A percentile compares a stretch with the other conserved stretches of the same genome.
Conservation (phyloP, 164 flowering plant genomes). For the Stephania yunnanensis region DNA sequence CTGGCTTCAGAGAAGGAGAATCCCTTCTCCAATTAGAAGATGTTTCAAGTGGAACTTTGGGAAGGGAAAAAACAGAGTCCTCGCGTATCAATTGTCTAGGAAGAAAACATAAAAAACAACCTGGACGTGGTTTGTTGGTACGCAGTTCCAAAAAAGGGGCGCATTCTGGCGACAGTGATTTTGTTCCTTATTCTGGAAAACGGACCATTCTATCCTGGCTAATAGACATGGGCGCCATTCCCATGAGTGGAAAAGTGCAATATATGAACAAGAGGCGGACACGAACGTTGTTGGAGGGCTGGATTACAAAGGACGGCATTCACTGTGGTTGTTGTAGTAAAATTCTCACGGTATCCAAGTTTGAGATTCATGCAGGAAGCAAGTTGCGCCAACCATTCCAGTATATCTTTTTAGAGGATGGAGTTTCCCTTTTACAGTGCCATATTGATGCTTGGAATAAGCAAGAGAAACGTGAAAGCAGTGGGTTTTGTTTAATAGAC, state of each 20-base stretch:
- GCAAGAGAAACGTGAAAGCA: constrained; percentile 43
- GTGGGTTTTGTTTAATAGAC: constrained; percentile 48
- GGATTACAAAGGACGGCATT: constrained; percentile 90
- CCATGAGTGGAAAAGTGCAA: constrained; percentile 63
- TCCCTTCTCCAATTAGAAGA: background rate
- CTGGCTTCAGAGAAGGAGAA: constrained; percentile 16
- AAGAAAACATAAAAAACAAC: constrained; percentile 49
- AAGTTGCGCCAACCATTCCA: constrained; percentile 74
- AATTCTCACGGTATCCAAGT: constrained; percentile 73
- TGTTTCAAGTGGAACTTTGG: constrained; percentile 12
- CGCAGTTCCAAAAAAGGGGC: constrained; percentile 52
- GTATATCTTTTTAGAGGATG: constrained; percentile 63
- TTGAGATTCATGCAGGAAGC: constrained; percentile 97
- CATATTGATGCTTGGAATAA: constrained; percentile 85
- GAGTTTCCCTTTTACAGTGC: constrained; percentile 76
- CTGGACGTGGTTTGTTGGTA: constrained; percentile 67
- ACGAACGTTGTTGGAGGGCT: constrained; percentile 66
- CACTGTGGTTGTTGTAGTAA: constrained; percentile 95
- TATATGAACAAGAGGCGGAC: constrained; percentile 76
- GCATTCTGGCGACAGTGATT: constrained; percentile 53
- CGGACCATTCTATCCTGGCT: constrained; percentile 85
- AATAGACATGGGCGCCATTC: constrained; percentile 69
- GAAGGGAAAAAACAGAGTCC: constrained; percentile 11
- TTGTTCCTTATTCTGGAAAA: constrained; percentile 73
- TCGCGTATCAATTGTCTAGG: constrained; percentile 31